Evolutionary conservation across 2,329 filamentous ascomycete species (phyloP).

Genomic region (Penicillium sp.): DNA sequence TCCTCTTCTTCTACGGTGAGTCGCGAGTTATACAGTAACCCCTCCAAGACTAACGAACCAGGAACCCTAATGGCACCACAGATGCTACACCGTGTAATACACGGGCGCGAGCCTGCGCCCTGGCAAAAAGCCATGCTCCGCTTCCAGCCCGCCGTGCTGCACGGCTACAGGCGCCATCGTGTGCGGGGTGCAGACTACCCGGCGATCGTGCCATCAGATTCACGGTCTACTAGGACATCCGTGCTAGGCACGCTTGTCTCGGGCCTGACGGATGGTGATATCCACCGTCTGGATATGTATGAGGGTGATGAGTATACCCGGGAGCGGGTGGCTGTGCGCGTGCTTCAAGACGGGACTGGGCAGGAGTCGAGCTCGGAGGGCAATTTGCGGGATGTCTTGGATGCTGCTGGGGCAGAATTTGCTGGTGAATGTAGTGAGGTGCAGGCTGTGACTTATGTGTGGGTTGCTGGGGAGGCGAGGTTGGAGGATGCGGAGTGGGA

Average conservation of each 20-base stretch:
- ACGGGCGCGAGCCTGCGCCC: constrained; percentile 54
- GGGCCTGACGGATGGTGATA: constrained; percentile 71
- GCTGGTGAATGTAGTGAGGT: constrained; percentile 45
- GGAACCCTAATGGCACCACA: constrained; percentile 73
- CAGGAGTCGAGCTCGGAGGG: constrained; percentile 27
- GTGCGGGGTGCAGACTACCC: constrained; percentile 74
- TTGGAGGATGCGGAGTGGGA: constrained; percentile 81
- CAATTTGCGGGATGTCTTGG: constrained; percentile 38
- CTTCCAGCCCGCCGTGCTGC: constrained; percentile 70
- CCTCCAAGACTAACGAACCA: constrained; percentile 18
- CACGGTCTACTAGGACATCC: constrained; percentile 30
- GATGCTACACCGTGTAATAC: constrained; percentile 81
- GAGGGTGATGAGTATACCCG: constrained; percentile 72
- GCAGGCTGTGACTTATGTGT: constrained; percentile 63
- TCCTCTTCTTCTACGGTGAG: constrained; percentile 60
- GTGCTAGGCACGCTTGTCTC: constrained; percentile 74
- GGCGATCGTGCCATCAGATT: constrained; percentile 54
- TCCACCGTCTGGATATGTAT: constrained; percentile 72
- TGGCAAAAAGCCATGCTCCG: constrained; percentile 54
- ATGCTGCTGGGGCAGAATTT: constrained; percentile 51
- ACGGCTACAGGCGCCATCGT: constrained; percentile 65
- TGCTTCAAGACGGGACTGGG: constrained; percentile 31
- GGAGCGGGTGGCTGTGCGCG: constrained; percentile 43
- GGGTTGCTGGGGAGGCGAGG: constrained; percentile 41
- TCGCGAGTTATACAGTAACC: constrained; percentile 2